A percentile compares a stretch with the other conserved stretches of the same genome.
These are phyloP conservation scores for Paracoccidioides brasiliensis DNA, from an alignment of 2,329 filamentous ascomycete species.

Conservation along the genomic window DNA sequence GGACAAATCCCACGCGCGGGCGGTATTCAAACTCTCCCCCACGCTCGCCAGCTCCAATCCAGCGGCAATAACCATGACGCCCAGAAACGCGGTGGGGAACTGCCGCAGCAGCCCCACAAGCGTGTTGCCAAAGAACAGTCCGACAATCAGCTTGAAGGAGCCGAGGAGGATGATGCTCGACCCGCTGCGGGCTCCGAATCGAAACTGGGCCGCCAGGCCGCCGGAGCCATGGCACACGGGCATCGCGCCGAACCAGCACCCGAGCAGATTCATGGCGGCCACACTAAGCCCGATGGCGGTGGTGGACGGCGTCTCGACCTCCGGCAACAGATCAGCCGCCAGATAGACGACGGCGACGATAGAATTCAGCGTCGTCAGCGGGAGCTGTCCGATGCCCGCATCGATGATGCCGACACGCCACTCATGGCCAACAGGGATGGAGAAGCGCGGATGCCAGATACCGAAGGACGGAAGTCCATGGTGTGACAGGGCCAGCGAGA, in stretches of 20 bases:
- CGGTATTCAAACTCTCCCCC: conserved; percentile 70
- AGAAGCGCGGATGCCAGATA: conserved; percentile 48
- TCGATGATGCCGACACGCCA: conserved; percentile 46
- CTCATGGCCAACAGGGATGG: conserved; percentile 33
- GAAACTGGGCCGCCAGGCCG: conserved; percentile 77
- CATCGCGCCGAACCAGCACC: conserved; percentile 91
- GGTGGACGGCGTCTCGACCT: conserved; percentile 53
- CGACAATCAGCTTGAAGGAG: conserved; percentile 58
- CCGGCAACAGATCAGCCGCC: conserved; percentile 61
- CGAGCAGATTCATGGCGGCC: conserved; percentile 66
- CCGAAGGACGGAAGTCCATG: conserved; percentile 39
- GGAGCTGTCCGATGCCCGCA: conserved; percentile 73
- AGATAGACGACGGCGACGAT: conserved; percentile 77
- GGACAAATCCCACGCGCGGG: conserved; percentile 46
- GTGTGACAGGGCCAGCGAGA: conserved; percentile 18
- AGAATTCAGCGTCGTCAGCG: conserved; percentile 84
- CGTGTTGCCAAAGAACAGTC: conserved; percentile 59
- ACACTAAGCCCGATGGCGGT: conserved; percentile 73
- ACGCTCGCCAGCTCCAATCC: conserved; percentile 80
- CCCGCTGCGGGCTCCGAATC: conserved; percentile 82
- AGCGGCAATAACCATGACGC: conserved; percentile 79
- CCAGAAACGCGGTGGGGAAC: conserved; percentile 67
- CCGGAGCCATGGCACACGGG: conserved; percentile 89
- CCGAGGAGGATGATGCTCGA: conserved; percentile 72
- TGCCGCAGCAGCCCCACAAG: conserved; percentile 56